These are phyloP conservation scores for Ophiostoma novo-ulmi DNA, from an alignment of 2,329 filamentous ascomycete species.

Conservation along the genomic window DNA sequence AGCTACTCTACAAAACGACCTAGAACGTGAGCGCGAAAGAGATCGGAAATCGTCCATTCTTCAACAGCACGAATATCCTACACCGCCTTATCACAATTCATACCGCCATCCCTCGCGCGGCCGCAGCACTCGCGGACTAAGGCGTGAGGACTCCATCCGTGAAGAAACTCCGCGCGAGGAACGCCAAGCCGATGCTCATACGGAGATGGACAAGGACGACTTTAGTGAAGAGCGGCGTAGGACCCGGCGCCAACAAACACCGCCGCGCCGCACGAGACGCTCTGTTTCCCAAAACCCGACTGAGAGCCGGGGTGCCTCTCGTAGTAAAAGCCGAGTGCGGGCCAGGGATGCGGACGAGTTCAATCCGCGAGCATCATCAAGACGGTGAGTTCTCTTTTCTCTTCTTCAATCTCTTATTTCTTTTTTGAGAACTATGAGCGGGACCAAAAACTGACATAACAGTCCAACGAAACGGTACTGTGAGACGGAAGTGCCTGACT, in stretches of 20 bases:
- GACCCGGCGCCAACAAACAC: conserved; percentile 20
- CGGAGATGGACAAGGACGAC: conserved; percentile 20
- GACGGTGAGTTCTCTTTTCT: conserved; percentile 22
- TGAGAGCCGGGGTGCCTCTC: conserved; percentile 19
- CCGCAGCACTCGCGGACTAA: conserved; percentile 21
- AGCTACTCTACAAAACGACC: background rate
- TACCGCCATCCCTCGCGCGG: conserved; percentile 17
- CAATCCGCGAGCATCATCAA: conserved; percentile 21
- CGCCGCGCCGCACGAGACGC: conserved; percentile 26
- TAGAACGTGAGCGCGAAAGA: conserved; percentile 5
- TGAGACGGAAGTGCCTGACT: conserved; percentile 24
- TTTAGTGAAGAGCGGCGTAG: conserved; percentile 21
- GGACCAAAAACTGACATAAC: background rate
- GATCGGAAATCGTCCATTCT: conserved; percentile 2
- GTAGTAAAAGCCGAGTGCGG: conserved; percentile 25
- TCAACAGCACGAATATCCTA: background rate
- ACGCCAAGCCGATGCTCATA: conserved; percentile 17
- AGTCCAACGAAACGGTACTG: conserved; percentile 28
- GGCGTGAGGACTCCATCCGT: conserved; percentile 22
- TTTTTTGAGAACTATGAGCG: background rate
- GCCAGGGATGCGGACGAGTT: conserved; percentile 22
- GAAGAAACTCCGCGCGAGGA: conserved; percentile 21
- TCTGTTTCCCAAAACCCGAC: conserved; percentile 31
- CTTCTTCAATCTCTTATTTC: conserved; percentile 7
- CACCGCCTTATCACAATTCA: conserved; percentile 14